Evolutionary conservation across 2,329 filamentous ascomycete species (phyloP), one percentile per base, ranked within the genome.

Genomic region (Waltergamsia citrina): DNA sequence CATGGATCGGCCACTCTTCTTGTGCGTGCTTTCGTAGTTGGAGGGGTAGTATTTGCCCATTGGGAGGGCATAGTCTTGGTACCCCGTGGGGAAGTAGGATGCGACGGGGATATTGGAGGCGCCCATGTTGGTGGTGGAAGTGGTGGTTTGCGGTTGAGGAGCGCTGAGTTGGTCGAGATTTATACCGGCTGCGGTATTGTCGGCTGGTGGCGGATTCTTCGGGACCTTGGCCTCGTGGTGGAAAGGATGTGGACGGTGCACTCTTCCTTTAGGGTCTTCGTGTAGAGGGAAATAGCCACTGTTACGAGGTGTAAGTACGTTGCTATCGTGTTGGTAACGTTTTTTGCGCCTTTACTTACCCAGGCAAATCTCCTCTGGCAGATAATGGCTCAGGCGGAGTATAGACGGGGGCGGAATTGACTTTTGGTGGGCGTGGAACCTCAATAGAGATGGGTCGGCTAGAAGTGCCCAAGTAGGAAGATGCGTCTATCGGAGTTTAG

Each of bases 21-120:
- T 35, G n/a, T 35, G 18, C 23, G 17, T 33, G 16, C 56, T 59
- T 42, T 74, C 69, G 44, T 75, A 78, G 51, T 78, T 78, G 18
- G 71, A 67, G 1, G 74, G 74, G 38, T 78, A 76, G 44, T 78
- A 79, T 52, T 78, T 78, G 17, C 74, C 74, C 53, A 75, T 59
- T 0, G 73, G 69, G 21, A 74, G 52, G 4, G 61, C 52, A 23
- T 52, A 60, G 24, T 64, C 62, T 32, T 67, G 61, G 24, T 65
- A 56, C 3, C 68, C 69, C 18, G 62, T 63, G 6, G 69, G 67
- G 21, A 67, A 56, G 39, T 71, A 73, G 2, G 69, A 69, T 7
- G 68, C 54, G 23, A 71, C 60, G 6, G 67, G 65, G 6, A 63
- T 64, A 42, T 57, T 59, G 20, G 56, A 40, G 8, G 46, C 45